Conservation (phyloP, 1,284 basidiomycete species). For the Taiwanofungus camphoratus region DNA sequence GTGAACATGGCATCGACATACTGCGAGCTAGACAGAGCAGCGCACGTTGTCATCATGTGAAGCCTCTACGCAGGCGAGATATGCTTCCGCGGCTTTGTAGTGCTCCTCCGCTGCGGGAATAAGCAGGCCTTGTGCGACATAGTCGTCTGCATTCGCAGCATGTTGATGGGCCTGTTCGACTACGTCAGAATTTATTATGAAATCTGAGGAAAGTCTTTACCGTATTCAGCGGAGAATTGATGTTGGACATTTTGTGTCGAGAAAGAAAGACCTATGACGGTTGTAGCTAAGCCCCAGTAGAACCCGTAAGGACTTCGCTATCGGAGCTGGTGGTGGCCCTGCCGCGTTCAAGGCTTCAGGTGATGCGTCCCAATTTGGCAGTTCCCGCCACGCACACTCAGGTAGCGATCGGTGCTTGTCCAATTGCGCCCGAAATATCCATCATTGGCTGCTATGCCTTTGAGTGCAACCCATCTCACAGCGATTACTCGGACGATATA, state of each 20-base stretch:
- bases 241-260: slow-evolving; percentile 22
- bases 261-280: not conserved
- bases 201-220: slow-evolving; percentile 12
- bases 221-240: slow-evolving; percentile 30
- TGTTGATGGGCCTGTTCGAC: slow-evolving; percentile 68
- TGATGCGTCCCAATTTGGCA: too few relatives aligned
- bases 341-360: too few relatives aligned
- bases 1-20: slow-evolving; percentile 4
- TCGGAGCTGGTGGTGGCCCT: too few relatives aligned
- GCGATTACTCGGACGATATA: too few relatives aligned
- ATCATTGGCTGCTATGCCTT: too few relatives aligned
- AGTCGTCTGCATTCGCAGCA: slow-evolving; percentile 73
- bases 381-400: too few relatives aligned
- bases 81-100: slow-evolving; percentile 66
- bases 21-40: slow-evolving; percentile 13
- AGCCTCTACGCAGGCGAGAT: slow-evolving; percentile 61
- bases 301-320: not conserved
- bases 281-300: not conserved
- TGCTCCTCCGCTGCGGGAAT: slow-evolving; percentile 62
- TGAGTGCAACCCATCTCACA: too few relatives aligned
- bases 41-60: slow-evolving; percentile 65
- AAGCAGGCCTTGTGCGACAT: slow-evolving; percentile 53
- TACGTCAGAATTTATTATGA: not conserved
- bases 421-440: too few relatives aligned
- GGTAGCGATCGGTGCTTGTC: too few relatives aligned